Percentiles rank a stretch among this genome's conserved stretches.
These are phyloP conservation scores for Aspergillus sp. DNA, from an alignment of 2,329 filamentous ascomycete species.

Conservation along the genomic window DNA sequence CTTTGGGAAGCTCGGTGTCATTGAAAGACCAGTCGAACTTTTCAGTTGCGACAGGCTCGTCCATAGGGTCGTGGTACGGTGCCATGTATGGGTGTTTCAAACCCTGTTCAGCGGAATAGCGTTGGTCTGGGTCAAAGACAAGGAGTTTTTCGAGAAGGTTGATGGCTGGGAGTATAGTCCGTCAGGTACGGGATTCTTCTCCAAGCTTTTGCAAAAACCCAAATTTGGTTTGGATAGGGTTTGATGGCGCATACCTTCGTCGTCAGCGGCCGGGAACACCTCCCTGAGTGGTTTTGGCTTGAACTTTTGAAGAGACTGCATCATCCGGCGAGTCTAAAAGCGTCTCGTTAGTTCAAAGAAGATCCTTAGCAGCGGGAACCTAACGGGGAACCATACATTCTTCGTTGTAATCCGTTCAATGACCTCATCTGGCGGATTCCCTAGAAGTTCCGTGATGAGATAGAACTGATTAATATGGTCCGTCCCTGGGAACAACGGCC, in stretches of 20 bases:
- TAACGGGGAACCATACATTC: constrained; percentile 65
- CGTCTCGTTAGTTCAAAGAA: not conserved
- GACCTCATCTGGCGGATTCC: constrained; percentile 96
- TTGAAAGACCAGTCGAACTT: constrained; percentile 99
- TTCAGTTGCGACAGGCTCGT: constrained; percentile 92
- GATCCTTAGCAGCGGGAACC: not conserved
- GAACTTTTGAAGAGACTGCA: constrained; percentile 92
- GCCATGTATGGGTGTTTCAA: constrained; percentile 91
- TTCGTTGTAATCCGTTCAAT: constrained; percentile 98
- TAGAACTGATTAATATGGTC: constrained; percentile 99
- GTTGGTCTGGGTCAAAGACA: constrained; percentile 94
- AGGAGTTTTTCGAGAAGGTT: constrained; percentile 96
- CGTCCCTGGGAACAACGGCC: constrained; percentile 97
- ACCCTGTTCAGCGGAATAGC: constrained; percentile 83
- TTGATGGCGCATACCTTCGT: constrained; percentile 40
- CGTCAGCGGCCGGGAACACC: constrained; percentile 84
- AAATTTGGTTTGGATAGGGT: constrained; percentile 76
- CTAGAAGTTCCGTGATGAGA: constrained; percentile 96
- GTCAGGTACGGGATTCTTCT: constrained; percentile 67
- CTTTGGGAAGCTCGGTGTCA: constrained; percentile 91
- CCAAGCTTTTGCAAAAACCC: constrained; percentile 39
- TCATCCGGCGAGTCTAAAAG: constrained; percentile 83
- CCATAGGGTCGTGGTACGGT: constrained; percentile 95
- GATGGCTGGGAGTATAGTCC: constrained; percentile 64
- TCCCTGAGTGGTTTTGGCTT: constrained; percentile 81